Conservation (phyloP, 306 rosid genomes). For the Vigna reflexopilosa region DNA sequence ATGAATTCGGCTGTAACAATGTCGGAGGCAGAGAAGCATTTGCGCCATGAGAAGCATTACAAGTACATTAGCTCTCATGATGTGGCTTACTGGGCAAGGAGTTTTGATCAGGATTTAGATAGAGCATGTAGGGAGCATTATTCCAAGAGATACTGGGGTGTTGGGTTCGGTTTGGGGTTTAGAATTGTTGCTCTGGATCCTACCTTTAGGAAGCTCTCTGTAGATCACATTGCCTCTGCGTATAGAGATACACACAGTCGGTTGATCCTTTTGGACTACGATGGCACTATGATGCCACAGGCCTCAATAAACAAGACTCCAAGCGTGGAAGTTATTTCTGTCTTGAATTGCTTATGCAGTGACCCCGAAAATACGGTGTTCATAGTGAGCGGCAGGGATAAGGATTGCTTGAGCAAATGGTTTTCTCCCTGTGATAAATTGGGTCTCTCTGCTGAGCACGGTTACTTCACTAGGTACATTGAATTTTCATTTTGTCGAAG, state of each 20-base stretch:
- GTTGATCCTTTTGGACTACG: constrained; percentile 79
- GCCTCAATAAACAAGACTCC: constrained; percentile 59
- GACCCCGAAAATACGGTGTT: constrained; percentile 74
- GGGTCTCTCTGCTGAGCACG: constrained; percentile 83
- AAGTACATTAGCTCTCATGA: constrained; percentile 82
- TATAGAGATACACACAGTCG: constrained; percentile 57
- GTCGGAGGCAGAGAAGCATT: constrained; percentile 57
- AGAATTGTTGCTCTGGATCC: constrained; percentile 72
- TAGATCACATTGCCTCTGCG: constrained; percentile 46
- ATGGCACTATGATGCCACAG: constrained; percentile 77
- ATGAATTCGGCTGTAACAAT: constrained; percentile 61
- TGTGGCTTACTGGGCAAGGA: constrained; percentile 72
- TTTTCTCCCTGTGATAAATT: constrained; percentile 66
- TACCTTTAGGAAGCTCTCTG: constrained; percentile 62
- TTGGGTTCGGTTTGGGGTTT: constrained; percentile 67
- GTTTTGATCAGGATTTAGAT: constrained; percentile 79
- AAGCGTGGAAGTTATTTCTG: constrained; percentile 55
- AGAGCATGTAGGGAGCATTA: constrained; percentile 68
- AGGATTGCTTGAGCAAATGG: constrained; percentile 65
- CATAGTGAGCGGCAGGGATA: constrained; percentile 81
- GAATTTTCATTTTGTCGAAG: not conserved
- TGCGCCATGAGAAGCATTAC: constrained; percentile 78
- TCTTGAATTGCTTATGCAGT: constrained; percentile 63
- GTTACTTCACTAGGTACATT: constrained; percentile 74
- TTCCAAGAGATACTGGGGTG: constrained; percentile 60